Evolutionary conservation across 2,329 filamentous ascomycete genomes (phyloP).

Genomic region (Diplodia scrobiculata): DNA sequence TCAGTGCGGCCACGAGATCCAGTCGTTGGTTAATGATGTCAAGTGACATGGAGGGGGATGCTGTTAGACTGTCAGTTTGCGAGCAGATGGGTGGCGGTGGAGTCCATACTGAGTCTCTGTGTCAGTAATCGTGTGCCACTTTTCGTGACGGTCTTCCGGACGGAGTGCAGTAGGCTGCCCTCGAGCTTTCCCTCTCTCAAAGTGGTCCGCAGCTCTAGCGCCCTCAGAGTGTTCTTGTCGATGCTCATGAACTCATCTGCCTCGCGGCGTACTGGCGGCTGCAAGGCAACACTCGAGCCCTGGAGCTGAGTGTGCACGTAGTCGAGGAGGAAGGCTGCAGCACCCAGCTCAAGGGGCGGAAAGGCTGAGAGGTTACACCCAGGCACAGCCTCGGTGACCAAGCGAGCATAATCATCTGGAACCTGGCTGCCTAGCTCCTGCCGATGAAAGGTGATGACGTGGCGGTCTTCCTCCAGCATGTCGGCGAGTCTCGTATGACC

Average conservation of each 20-base stretch:
- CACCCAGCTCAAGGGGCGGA: constrained; percentile 67
- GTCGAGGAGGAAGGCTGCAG: constrained; percentile 77
- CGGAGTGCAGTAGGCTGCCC: constrained; percentile 86
- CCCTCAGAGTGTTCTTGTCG: constrained; percentile 86
- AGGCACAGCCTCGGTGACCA: constrained; percentile 9
- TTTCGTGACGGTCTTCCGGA: constrained; percentile 86
- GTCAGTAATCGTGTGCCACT: constrained; percentile 83
- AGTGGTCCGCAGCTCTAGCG: constrained; percentile 85
- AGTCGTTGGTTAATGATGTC: constrained; percentile 75
- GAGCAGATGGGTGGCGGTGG: not conserved
- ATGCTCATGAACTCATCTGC: constrained; percentile 80
- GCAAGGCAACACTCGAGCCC: constrained; percentile 76
- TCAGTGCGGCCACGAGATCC: constrained; percentile 76
- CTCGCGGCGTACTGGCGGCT: constrained; percentile 75
- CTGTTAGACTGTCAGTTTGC: constrained; percentile 43
- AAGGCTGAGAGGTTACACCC: constrained; percentile 54
- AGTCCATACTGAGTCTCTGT: constrained; percentile 70
- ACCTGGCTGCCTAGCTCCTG: constrained; percentile 48
- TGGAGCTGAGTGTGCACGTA: constrained; percentile 81
- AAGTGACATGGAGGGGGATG: constrained; percentile 84
- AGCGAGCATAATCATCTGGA: constrained; percentile 48
- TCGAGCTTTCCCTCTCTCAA: constrained; percentile 75
- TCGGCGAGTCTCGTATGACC: constrained; percentile 63
- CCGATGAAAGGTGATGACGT: constrained; percentile 72
- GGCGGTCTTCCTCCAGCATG: constrained; percentile 72